Evolutionary conservation across 2,329 filamentous ascomycete species (phyloP).

Genomic region (Purpureocillium lavendulum): DNA sequence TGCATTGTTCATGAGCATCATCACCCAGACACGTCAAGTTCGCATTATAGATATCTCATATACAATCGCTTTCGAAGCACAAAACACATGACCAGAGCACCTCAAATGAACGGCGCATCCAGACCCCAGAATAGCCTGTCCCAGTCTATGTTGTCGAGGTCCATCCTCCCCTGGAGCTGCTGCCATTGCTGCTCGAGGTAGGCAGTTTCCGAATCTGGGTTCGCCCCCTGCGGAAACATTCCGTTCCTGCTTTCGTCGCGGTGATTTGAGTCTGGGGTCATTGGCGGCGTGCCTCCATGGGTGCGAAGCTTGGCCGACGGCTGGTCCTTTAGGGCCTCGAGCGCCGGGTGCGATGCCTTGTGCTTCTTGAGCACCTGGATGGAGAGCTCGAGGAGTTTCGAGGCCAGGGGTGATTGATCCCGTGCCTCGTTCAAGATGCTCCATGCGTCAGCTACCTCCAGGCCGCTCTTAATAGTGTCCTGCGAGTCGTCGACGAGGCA

Average conservation of each 20-base stretch:
- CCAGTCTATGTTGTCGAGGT: conserved; percentile 26
- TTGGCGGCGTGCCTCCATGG: conserved; percentile 10
- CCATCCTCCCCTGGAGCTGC: conserved; percentile 18
- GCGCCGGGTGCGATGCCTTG: conserved; percentile 14
- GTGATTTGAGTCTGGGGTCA: conserved; percentile 19
- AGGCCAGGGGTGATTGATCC: conserved; percentile 18
- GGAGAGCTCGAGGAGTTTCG: conserved; percentile 20
- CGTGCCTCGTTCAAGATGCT: conserved; percentile 21
- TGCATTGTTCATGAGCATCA: too few species aligned
- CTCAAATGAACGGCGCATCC: conserved; percentile 22
- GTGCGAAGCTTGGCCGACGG: conserved; percentile 1
- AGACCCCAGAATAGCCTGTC: conserved; percentile 24
- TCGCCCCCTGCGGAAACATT: conserved; percentile 4
- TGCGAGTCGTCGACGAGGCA: conserved; percentile 16
- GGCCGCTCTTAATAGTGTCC: conserved; percentile 13
- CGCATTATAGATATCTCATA: too few species aligned
- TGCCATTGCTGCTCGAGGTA: conserved; percentile 18
- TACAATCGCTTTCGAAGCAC: too few species aligned
- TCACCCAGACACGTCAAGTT: too few species aligned
- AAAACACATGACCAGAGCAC: too few species aligned
- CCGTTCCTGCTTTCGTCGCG: conserved; percentile 6
- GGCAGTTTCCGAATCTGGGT: conserved; percentile 7
- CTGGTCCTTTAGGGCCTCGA: conserved; percentile 11
- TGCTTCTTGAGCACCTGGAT: conserved; percentile 23
- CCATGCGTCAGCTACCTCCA: conserved; percentile 21